Evolutionary conservation across 192 early-diverging fungal genomes (phyloP).

Genomic region (Coemansia sp.): DNA sequence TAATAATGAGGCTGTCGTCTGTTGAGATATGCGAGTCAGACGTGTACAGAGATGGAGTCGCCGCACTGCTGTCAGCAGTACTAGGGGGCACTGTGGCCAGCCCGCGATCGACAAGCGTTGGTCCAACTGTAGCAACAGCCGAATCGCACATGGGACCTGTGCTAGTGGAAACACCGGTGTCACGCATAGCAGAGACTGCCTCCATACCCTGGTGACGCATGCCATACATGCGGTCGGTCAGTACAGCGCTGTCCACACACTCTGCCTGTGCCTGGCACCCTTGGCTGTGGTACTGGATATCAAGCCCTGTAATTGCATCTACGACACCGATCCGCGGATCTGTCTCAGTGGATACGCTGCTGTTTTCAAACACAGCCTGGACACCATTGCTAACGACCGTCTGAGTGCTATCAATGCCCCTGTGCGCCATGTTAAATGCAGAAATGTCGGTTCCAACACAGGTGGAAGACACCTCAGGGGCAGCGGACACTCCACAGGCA

Average conservation of each 20-base stretch:
- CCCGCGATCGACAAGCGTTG: constrained; percentile 19
- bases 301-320: constrained; percentile 3
- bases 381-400: neutral
- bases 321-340: constrained; percentile 15
- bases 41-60: constrained; percentile 3
- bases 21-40: constrained; percentile 15
- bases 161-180: constrained; percentile 8
- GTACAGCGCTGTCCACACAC: constrained; percentile 1
- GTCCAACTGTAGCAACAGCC: constrained; percentile 12
- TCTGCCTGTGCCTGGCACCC: constrained; percentile 7
- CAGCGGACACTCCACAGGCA: constrained; percentile 10
- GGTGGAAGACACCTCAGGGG: neutral
- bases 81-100: constrained; percentile 8
- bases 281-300: neutral
- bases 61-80: neutral
- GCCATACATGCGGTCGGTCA: constrained; percentile 24
- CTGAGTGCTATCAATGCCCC: constrained; percentile 5
- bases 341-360: neutral
- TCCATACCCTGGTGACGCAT: constrained; percentile 6
- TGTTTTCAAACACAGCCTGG: constrained; percentile 7
- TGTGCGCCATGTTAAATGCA: neutral
- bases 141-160: constrained; percentile 10
- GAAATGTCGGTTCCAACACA: constrained; percentile 15
- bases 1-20: constrained; percentile 18
- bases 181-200: constrained; percentile 7